A percentile compares a stretch with the other conserved stretches of the same genome.
These are phyloP conservation scores for Candida hungchunana DNA, from an alignment of 805 yeast genomes.

Conservation along the genomic window DNA sequence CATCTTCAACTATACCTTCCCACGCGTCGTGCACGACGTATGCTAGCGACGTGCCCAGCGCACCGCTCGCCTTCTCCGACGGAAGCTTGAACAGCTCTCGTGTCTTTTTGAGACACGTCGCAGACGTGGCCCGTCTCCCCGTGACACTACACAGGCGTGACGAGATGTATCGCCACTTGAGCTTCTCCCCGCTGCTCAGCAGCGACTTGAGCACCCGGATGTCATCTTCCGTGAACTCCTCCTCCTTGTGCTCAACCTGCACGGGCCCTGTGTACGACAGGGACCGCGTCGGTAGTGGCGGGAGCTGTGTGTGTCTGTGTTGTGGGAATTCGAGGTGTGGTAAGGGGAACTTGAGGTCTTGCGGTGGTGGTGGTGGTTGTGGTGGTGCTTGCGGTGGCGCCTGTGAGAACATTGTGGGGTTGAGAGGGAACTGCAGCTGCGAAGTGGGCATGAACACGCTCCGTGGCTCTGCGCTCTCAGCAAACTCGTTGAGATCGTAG, in stretches of 20 bases:
- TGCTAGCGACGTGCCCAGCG: slow-evolving; percentile 47
- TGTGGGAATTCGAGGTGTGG: too few relatives aligned
- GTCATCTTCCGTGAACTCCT: slow-evolving; percentile 35
- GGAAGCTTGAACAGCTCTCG: slow-evolving; percentile 53
- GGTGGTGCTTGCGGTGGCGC: too few relatives aligned
- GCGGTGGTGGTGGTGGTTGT: too few relatives aligned
- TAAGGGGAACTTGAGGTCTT: too few relatives aligned
- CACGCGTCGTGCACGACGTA: slow-evolving; percentile 50
- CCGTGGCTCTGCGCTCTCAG: too few relatives aligned
- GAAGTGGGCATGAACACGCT: too few relatives aligned
- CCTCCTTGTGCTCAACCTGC: slow-evolving; percentile 6
- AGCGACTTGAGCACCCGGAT: slow-evolving; percentile 42
- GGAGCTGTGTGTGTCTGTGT: too few relatives aligned
- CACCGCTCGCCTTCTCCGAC: slow-evolving; percentile 36
- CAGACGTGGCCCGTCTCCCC: slow-evolving; percentile 36
- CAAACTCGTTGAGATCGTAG: too few relatives aligned
- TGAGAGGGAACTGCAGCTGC: too few relatives aligned
- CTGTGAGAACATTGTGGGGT: too few relatives aligned
- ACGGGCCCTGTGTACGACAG: too few relatives aligned
- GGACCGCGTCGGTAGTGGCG: too few relatives aligned
- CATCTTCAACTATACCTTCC: slow-evolving; percentile 33
- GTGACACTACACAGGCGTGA: slow-evolving; percentile 34
- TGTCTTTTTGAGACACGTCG: slow-evolving; percentile 52
- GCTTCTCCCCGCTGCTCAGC: slow-evolving; percentile 48
- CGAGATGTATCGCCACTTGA: slow-evolving; percentile 58